Conservation (phyloP, 805 yeast genomes). For the Cyberlindnera samutprakarnensis region DNA sequence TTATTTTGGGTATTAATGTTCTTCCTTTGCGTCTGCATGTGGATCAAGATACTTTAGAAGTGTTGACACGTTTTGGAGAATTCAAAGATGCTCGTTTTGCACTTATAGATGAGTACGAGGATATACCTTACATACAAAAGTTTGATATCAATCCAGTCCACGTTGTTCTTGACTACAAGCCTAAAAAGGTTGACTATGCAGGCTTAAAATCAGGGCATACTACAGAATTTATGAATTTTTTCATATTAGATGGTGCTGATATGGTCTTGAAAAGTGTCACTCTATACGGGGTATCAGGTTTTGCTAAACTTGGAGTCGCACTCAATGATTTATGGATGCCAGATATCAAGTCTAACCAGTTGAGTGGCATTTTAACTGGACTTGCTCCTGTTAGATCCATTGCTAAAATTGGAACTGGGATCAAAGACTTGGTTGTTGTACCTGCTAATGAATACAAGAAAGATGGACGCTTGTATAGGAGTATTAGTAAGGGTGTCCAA, state of each 20-base stretch:
- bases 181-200: constrained; percentile 77
- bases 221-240: constrained; percentile 81
- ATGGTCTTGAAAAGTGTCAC: constrained; percentile 54
- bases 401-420: constrained; percentile 70
- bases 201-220: constrained; percentile 84
- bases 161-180: constrained; percentile 81
- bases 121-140: constrained; percentile 59
- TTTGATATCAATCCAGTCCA: constrained; percentile 52
- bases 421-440: constrained; percentile 62
- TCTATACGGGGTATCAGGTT: constrained; percentile 73
- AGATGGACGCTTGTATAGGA: constrained; percentile 62
- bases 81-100: constrained; percentile 69
- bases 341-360: constrained; percentile 73
- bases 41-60: constrained; percentile 91
- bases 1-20: constrained; percentile 43
- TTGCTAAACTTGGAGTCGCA: constrained; percentile 45
- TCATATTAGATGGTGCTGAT: constrained; percentile 80
- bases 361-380: constrained; percentile 77
- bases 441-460: constrained; percentile 69
- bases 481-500: constrained; percentile 68
- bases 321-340: constrained; percentile 81
- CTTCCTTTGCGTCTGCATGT: constrained; percentile 78
- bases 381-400: constrained; percentile 74
- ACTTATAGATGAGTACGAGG: constrained; percentile 52
- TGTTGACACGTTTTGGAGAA: constrained; percentile 69